These are phyloP conservation scores for Dittrichia graveolens DNA, from an alignment of 129 eudicot species.

Conservation along the genomic window DNA sequence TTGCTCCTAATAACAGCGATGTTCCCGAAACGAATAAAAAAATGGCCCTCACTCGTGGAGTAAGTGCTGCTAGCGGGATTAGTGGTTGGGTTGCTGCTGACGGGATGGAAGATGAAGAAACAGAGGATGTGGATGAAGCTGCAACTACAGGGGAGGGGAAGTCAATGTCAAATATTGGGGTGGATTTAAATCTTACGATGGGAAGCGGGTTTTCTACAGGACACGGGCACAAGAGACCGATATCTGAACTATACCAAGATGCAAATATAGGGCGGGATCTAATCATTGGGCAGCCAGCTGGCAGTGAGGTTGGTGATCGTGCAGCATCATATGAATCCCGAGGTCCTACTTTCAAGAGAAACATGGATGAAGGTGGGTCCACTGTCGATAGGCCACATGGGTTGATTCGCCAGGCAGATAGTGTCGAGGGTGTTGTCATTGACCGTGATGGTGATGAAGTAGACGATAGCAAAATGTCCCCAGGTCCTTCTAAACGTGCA, in stretches of 20 bases:
- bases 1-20: conserved; percentile 69
- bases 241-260: conserved; percentile 57
- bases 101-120: conserved; percentile 68
- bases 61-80: conserved; percentile 88
- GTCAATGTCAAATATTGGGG: conserved; percentile 56
- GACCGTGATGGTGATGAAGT: conserved; percentile 95
- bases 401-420: conserved; percentile 62
- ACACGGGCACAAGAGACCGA: conserved; percentile 45
- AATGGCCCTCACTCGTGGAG: conserved; percentile 73
- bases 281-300: conserved; percentile 71
- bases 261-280: conserved; percentile 65
- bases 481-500: conserved; percentile 80
- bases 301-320: conserved; percentile 90
- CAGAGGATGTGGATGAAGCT: conserved; percentile 73
- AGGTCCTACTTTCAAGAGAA: conserved; percentile 81
- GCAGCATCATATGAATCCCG: conserved; percentile 91
- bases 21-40: conserved; percentile 83
- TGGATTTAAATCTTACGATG: conserved; percentile 76
- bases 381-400: conserved; percentile 82
- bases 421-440: conserved; percentile 87
- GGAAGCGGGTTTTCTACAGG: conserved; percentile 65
- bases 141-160: conserved; percentile 67
- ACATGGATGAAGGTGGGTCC: conserved; percentile 91
- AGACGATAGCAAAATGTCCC: conserved; percentile 62
- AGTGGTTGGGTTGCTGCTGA: conserved; percentile 85